Base-by-base conservation (phyloP, 805 yeast genomes). In the Yarrowia yakushimensis region DNA sequence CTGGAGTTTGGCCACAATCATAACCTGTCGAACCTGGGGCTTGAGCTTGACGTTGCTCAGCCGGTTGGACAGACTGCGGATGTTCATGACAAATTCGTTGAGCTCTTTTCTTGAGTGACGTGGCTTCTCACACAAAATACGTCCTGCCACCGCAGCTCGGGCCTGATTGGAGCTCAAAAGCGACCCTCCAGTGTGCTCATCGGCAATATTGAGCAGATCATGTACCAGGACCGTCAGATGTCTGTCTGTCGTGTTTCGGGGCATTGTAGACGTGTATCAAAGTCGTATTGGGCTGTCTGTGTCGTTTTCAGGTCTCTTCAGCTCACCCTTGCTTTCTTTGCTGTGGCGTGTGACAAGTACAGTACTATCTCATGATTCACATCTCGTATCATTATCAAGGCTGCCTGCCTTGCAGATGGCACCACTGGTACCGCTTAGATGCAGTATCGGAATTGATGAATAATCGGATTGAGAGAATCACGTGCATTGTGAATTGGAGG, bases 1-100 rank as follows among this genome's bases (percentile, higher is more conserved):
- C 39, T 63, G 62, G 55, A 69, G 67, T 64, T 69, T 69, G 23
- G 69, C 60, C 34, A 69, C 69, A 33, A 69, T 63, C 59, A 69
- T 65, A 28, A 69, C 66, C 50, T 67, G 69, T n/a, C 60, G 52
- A 59, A 69, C 63, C 10, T 64, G 41, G 28, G 69, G 63, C 34
- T 69, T 69, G 45, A 68, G 52, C 10, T 69, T 65, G 22, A 69
- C 54, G 50, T 67, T 69, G 61, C 69, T 69, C 64, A 55, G 48
- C 37, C 61, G 61, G 28, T 55, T 55, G 31, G 48, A 39, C n/a
- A 55, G 48, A 2, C 48, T 48, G 3, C 61, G 48, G 22, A 55
- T 31, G 48, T 55, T 52, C 59, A 52, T 52, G 7, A 52, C 59
- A 36, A 52, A 52, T 31, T 52, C 59, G 43, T 52, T 52, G 43